phyloP scores from a whole-genome alignment of 2,329 filamentous ascomycete genomes.

The Mollisiaceae sp. region DNA sequence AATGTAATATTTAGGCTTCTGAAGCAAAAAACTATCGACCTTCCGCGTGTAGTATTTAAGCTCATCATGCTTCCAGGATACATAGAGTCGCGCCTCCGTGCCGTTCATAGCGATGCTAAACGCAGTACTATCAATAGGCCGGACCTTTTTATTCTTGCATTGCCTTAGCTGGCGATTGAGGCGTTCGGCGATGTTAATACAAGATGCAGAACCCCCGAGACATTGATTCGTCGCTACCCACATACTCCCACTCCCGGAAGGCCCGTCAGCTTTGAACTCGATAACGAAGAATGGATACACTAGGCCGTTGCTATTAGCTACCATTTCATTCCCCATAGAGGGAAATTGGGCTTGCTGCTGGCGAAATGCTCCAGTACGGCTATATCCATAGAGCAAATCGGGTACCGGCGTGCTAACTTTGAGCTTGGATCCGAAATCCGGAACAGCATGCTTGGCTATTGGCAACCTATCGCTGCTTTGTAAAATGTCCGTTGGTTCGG shows the following conservation, averaged over 20 bases:
- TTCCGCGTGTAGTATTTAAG: conserved; percentile 41
- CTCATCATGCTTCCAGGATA: conserved; percentile 45
- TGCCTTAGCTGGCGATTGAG: conserved; percentile 31
- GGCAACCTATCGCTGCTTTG: conserved; percentile 29
- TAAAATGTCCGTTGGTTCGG: conserved; percentile 22
- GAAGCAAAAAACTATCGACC: conserved; percentile 42
- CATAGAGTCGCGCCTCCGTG: conserved; percentile 34
- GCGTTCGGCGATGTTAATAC: conserved; percentile 41
- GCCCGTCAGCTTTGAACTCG: conserved; percentile 41
- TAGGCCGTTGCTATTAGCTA: conserved; percentile 30
- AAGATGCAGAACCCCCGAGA: conserved; percentile 42
- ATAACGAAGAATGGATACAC: conserved; percentile 41
- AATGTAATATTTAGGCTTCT: conserved; percentile 39
- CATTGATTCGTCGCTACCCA: conserved; percentile 47
- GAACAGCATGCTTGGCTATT: conserved; percentile 29
- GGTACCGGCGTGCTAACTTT: conserved; percentile 35
- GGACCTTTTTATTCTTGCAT: conserved; percentile 29
- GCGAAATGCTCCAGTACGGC: conserved; percentile 28
- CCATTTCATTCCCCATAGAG: conserved; percentile 32
- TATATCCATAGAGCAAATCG: conserved; percentile 37
- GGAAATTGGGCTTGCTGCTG: conserved; percentile 33
- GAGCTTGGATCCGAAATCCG: conserved; percentile 27
- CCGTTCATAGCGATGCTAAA: conserved; percentile 45
- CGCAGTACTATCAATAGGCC: conserved; percentile 37
- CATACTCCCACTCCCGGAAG: conserved; percentile 36